phyloP scores from a whole-genome alignment of 495 filamentous ascomycete species.

The Patellaria atrata region DNA sequence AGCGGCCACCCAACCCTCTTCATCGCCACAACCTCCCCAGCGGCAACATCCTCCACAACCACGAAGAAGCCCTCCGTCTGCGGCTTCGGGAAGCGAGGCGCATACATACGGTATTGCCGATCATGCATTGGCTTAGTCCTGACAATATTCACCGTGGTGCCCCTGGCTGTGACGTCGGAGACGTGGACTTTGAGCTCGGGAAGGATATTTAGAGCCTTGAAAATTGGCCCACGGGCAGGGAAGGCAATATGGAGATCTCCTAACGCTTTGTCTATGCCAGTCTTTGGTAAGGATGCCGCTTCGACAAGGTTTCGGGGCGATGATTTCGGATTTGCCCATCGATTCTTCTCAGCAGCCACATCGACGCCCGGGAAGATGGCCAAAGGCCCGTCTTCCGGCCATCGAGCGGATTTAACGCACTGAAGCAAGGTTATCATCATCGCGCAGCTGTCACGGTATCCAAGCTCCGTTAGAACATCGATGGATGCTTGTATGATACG shows the following conservation, averaged over 20 bases:
- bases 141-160: constrained; percentile 46
- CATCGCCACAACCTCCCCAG: constrained; percentile 67
- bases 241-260: constrained; percentile 19
- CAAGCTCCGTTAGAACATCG: constrained; percentile 86
- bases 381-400: constrained; percentile 70
- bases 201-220: constrained; percentile 44
- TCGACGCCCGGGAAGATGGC: constrained; percentile 71
- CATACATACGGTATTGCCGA: constrained; percentile 56
- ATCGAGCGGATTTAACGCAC: constrained; percentile 80
- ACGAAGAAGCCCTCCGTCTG: constrained; percentile 93
- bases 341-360: constrained; percentile 27
- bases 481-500: constrained; percentile 88
- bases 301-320: constrained; percentile 26
- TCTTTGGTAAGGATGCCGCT: constrained; percentile 31
- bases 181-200: constrained; percentile 56
- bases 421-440: constrained; percentile 79
- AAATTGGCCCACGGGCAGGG: constrained; percentile 29
- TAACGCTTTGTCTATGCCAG: constrained; percentile 17
- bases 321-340: constrained; percentile 25
- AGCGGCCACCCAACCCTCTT: constrained; percentile 68
- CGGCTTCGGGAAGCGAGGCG: constrained; percentile 82
- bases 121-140: constrained; percentile 41
- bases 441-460: constrained; percentile 54
- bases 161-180: constrained; percentile 41
- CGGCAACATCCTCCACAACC: constrained; percentile 46